Base-by-base conservation (phyloP, 768 basidiomycete genomes). In the Naganishia friedmannii region DNA sequence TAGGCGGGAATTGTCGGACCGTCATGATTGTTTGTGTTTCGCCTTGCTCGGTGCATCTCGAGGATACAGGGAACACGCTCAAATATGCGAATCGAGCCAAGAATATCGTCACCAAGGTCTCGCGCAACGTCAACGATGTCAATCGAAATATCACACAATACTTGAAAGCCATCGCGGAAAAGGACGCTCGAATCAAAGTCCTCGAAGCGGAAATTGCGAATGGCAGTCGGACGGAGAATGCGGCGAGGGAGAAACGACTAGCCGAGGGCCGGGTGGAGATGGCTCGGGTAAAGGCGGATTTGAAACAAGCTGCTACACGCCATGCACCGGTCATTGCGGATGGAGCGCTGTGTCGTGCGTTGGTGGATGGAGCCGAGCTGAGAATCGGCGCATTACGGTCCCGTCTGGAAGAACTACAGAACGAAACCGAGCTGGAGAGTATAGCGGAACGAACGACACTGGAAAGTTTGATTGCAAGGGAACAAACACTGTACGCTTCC, bases 1-100 rank as follows among this genome's bases (percentile, higher is more conserved):
- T 98, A 57, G 95, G 95, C 0, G 96, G 96, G 7, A 98, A 98
- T 81, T 99, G 96, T 86, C 92, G 95, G 83, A 99, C 96, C 0
- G 93, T 96, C 78, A 99, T 98, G 96, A 92, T 97, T 73, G 95
- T 98, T 72, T 98, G 96, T 79, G 85, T 99, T 56, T 93, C 93
- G 0, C 96, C 96, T 1, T 93, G 93, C 5, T 93, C 93, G 45
- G 86, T 86, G 45, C 93, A 99, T 82, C 96, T 97, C 79, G 96
- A 98, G 77, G 96, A 99, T 80, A 98, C 96, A 37, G 93, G 96
- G 79, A 99, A 99, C 79, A 98, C 96, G 1, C 88, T 99, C 57
- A 84, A 96, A 71, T 99, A 98, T 81, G 96, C 96, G 28, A 94
- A 99, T 76, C 90, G 94, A 55, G 95, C 96, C 31, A 96, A 96